Base-by-base conservation (phyloP, 306 rosid genomes). In the Herpetospermum pedunculosum region DNA sequence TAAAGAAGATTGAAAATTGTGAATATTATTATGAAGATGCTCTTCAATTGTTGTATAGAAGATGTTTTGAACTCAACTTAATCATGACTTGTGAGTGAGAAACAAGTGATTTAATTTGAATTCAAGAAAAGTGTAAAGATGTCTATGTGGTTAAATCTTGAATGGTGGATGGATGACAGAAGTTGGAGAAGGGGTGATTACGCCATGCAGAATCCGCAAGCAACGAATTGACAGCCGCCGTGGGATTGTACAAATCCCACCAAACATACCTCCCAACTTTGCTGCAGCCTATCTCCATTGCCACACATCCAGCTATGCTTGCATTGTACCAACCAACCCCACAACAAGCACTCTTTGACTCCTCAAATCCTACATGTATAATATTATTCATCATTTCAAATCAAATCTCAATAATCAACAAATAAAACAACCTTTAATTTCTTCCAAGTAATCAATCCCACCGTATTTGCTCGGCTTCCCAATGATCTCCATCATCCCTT, bases 241-340 rank as follows among this genome's bases (percentile, higher is more conserved):
- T 87, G 11, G 98, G 98, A 75, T 84, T 87, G 76, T 84, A 82
- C 19, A 87, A 70, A 75, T 92, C 98, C 98, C 98, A 92, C 97
- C 98, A 92, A 37, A 92, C 77, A 77, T 86, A 80, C 23, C 65
- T 78, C 50, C 85, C 76, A 32, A 79, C 73, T 64, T 82, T 65
- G 30, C 75, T 47, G 53, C 98, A 90, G 0, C 89, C 84, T 79
- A 81, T 84, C 30, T 88, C 97, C 78, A 37, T 77, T 14, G 97
- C 86, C 41, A 92, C 73, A n/a, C 98, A 92, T 64, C 97, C 97
- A 29, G 90, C 37, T 29, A 88, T 38, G n/a, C 74, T 77, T 35
- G 96, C 98, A 8, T 87, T 92, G 69, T 88, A 77, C 73, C 19
- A 37, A 16, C 98, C 93, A 63, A 85, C 77, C 37, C 98, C 98